Percentiles rank a stretch among this genome's conserved stretches.
Evolutionary conservation across 2,329 filamentous ascomycete genomes (phyloP).

Genomic region (Talaromyces sp.): DNA sequence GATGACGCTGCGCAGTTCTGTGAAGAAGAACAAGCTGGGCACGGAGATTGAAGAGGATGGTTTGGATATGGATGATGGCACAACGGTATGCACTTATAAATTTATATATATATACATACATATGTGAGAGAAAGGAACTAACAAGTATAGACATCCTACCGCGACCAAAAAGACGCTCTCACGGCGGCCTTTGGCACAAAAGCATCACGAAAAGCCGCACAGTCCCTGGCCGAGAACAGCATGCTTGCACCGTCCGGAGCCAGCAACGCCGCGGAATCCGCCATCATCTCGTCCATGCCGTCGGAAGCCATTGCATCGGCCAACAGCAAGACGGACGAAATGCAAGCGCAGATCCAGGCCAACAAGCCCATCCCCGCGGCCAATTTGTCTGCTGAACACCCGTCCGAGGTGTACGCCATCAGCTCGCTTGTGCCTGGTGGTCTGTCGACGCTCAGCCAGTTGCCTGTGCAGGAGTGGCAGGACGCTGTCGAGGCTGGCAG

Average conservation of each 20-base stretch:
- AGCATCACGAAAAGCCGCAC: constrained; percentile 44
- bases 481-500: constrained; percentile 29
- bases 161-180: constrained; percentile 36
- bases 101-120: no score
- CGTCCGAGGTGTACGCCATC: constrained; percentile 41
- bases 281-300: constrained; percentile 39
- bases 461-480: constrained; percentile 41
- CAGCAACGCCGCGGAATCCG: constrained; percentile 35
- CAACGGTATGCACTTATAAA: constrained; percentile 27
- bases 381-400: constrained; percentile 37
- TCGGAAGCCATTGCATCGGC: constrained; percentile 24
- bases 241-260: constrained; percentile 34
- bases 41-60: constrained; percentile 20
- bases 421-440: constrained; percentile 38
- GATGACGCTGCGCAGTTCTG: constrained; percentile 48
- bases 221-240: constrained; percentile 43
- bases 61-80: constrained; percentile 18
- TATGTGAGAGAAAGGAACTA: not conserved
- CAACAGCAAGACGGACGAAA: constrained; percentile 23
- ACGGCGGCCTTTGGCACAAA: constrained; percentile 47
- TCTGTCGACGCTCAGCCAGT: constrained; percentile 33
- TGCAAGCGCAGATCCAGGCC: constrained; percentile 39
- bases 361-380: constrained; percentile 41
- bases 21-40: constrained; percentile 23
- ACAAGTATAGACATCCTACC: constrained; percentile 27